phyloP scores from a whole-genome alignment of 83 land plant genomes.

The Diphasiastrum complanatum region DNA sequence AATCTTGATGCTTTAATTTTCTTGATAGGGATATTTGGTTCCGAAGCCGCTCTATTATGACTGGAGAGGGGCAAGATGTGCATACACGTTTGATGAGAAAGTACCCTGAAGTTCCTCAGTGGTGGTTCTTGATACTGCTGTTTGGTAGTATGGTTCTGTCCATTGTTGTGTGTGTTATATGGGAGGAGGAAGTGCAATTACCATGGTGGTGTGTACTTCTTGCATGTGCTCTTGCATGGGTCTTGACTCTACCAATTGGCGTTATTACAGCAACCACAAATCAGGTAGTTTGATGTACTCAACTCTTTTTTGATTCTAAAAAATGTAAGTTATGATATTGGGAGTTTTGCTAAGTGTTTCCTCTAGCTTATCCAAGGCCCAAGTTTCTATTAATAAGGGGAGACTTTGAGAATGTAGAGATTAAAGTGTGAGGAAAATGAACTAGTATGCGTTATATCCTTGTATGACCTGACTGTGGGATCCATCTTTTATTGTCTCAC shows the following conservation, averaged over 20 bases:
- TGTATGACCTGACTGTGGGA: too few relatives aligned
- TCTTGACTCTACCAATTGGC: neutral
- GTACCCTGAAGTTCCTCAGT: slow-evolving; percentile 61
- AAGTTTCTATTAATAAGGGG: too few relatives aligned
- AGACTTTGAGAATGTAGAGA: too few relatives aligned
- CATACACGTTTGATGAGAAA: slow-evolving; percentile 67
- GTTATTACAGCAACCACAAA: neutral
- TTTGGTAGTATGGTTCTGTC: slow-evolving; percentile 33
- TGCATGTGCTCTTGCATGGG: slow-evolving; percentile 58
- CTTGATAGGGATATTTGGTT: slow-evolving; percentile 51
- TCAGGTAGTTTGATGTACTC: neutral
- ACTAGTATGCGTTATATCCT: too few relatives aligned
- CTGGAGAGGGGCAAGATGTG: slow-evolving; percentile 50
- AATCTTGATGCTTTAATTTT: neutral
- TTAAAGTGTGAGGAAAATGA: too few relatives aligned
- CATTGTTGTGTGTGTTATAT: slow-evolving; percentile 36
- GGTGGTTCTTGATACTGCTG: slow-evolving; percentile 63
- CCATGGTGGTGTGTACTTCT: slow-evolving; percentile 88
- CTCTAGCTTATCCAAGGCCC: too few relatives aligned
- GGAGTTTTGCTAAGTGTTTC: too few relatives aligned
- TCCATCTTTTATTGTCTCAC: too few relatives aligned
- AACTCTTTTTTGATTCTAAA: too few relatives aligned
- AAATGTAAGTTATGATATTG: too few relatives aligned
- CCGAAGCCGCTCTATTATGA: slow-evolving; percentile 39
- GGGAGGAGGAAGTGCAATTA: slow-evolving; percentile 56